These are phyloP conservation scores for Cynara cardunculus DNA, from an alignment of 129 eudicot genomes.

Conservation along the genomic window DNA sequence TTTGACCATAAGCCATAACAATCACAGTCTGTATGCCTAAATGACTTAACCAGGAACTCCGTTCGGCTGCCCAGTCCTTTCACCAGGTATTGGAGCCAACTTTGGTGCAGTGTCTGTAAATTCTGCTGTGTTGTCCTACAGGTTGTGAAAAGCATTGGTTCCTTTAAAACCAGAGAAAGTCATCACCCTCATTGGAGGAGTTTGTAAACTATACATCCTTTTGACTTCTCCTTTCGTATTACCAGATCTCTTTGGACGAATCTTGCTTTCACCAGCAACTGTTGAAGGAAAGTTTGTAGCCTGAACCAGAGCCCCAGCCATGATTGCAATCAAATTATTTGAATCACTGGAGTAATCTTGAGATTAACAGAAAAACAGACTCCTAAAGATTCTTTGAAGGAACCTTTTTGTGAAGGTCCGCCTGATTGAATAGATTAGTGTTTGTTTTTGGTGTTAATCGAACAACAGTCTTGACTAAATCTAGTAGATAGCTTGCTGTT, in stretches of 20 bases:
- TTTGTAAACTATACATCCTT: conserved; percentile 41
- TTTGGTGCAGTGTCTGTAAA: too few species aligned
- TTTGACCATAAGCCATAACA: conserved; percentile 99
- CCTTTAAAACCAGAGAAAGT: conserved; percentile 65
- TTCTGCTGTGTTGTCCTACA: too few species aligned
- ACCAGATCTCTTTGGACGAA: conserved; percentile 40
- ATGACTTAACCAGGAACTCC: too few species aligned
- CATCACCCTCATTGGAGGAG: conserved; percentile 32
- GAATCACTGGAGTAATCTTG: background rate
- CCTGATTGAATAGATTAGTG: conserved; percentile 12
- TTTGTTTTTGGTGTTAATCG: too few species aligned
- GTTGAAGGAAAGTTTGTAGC: conserved; percentile 66
- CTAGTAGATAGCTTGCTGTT: too few species aligned
- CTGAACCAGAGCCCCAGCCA: conserved; percentile 76
- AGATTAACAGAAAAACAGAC: background rate
- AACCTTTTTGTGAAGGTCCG: conserved; percentile 4
- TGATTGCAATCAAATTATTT: conserved; percentile 38
- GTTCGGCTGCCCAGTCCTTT: too few species aligned
- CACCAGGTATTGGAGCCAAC: too few species aligned
- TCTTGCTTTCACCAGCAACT: conserved; percentile 41
- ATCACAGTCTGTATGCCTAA: too few species aligned
- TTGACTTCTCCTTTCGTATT: conserved; percentile 41
- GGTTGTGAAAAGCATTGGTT: conserved; percentile 53
- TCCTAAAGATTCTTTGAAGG: background rate
- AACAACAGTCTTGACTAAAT: too few species aligned